phyloP scores from a whole-genome alignment of 805 yeast species.

The Ogataea glucozyma region DNA sequence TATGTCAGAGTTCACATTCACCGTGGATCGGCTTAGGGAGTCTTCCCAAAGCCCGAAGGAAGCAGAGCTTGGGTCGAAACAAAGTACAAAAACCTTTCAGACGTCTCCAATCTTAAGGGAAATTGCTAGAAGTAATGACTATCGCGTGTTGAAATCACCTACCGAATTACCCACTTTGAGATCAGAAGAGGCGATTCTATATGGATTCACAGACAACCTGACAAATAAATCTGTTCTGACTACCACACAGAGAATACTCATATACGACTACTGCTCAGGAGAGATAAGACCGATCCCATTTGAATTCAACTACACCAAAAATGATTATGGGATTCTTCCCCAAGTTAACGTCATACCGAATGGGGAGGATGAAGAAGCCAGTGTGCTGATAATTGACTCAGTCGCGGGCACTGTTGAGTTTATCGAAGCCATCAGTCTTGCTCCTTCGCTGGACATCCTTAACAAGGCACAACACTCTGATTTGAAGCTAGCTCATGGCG shows the following conservation, averaged over 20 bases:
- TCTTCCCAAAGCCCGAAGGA: slow-evolving; percentile 3
- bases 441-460: slow-evolving; percentile 51
- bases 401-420: slow-evolving; percentile 60
- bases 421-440: slow-evolving; percentile 73
- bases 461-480: slow-evolving; percentile 37
- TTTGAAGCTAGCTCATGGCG: slow-evolving; percentile 50
- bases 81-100: neutral
- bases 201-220: slow-evolving; percentile 27
- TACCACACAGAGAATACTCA: slow-evolving; percentile 52
- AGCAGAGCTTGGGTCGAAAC: slow-evolving; percentile 1
- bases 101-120: slow-evolving; percentile 35
- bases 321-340: slow-evolving; percentile 39
- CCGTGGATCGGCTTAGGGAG: slow-evolving; percentile 20
- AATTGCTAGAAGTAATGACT: slow-evolving; percentile 58
- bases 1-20: slow-evolving; percentile 21
- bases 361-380: slow-evolving; percentile 57
- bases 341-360: slow-evolving; percentile 63
- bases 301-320: slow-evolving; percentile 45
- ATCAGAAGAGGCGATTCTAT: slow-evolving; percentile 24
- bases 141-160: slow-evolving; percentile 56
- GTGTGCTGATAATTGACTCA: slow-evolving; percentile 65
- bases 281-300: slow-evolving; percentile 60
- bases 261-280: slow-evolving; percentile 68
- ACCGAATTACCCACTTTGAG: slow-evolving; percentile 50
- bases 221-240: slow-evolving; percentile 36